phyloP scores from a whole-genome alignment of 2,329 filamentous ascomycete genomes.

The Aaosphaeria arxii region DNA sequence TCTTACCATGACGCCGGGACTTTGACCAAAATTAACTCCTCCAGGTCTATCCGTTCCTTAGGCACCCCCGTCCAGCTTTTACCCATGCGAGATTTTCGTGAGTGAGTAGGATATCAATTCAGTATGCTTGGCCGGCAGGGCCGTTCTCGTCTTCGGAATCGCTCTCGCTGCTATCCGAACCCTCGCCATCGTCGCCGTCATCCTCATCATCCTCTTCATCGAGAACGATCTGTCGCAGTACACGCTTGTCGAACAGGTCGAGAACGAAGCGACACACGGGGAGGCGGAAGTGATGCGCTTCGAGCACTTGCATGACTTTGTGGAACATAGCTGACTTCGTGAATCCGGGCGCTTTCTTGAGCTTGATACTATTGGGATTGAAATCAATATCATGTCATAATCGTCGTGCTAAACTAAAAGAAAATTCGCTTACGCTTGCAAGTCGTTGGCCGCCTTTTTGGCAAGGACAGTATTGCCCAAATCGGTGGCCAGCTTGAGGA shows the following conservation, averaged over 20 bases:
- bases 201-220: constrained; percentile 59
- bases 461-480: constrained; percentile 91
- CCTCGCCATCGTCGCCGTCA: constrained; percentile 45
- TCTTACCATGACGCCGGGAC: too few species aligned
- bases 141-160: constrained; percentile 15
- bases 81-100: too few species aligned
- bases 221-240: constrained; percentile 80
- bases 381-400: too few species aligned
- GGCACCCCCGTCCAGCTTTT: too few species aligned
- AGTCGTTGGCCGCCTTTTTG: constrained; percentile 78
- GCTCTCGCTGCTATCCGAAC: constrained; percentile 32
- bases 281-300: constrained; percentile 85
- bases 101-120: not conserved
- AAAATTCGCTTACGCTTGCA: constrained; percentile 54
- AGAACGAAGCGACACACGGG: constrained; percentile 86
- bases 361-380: constrained; percentile 60
- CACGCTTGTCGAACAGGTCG: constrained; percentile 88
- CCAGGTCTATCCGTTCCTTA: too few species aligned
- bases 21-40: too few species aligned
- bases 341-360: constrained; percentile 72
- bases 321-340: constrained; percentile 75
- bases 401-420: too few species aligned
- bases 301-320: constrained; percentile 79
- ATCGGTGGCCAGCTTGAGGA: constrained; percentile 81
- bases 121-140: not conserved